Conservation (phyloP, 371 early-diverging fungal species). For the Lichtheimia corymbifera region DNA sequence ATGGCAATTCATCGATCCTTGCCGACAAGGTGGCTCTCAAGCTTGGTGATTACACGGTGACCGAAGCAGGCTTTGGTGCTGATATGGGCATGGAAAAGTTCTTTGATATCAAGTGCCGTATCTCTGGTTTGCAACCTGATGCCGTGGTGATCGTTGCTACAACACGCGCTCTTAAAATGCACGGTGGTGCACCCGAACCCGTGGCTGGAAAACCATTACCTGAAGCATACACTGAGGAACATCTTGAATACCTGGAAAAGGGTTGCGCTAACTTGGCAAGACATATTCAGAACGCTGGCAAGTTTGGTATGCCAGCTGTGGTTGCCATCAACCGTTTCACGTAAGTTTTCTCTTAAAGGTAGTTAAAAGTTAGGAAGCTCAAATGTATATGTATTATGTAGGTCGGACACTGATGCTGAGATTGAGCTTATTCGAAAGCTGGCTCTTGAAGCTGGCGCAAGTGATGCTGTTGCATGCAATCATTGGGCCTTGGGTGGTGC, state of each 20-base stretch:
- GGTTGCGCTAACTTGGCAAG: constrained; percentile 85
- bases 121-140: constrained; percentile 85
- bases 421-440: constrained; percentile 69
- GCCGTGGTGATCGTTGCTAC: constrained; percentile 94
- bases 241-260: constrained; percentile 79
- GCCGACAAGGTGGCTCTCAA: constrained; percentile 95
- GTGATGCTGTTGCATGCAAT: constrained; percentile 79
- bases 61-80: constrained; percentile 98
- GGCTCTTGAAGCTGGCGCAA: constrained; percentile 87
- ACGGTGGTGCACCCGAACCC: constrained; percentile 96
- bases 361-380: background rate
- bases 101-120: constrained; percentile 96
- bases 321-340: constrained; percentile 93
- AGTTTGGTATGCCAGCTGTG: constrained; percentile 89
- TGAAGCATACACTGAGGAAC: constrained; percentile 83
- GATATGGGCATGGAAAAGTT: constrained; percentile 99
- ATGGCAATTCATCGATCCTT: constrained; percentile 92
- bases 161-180: constrained; percentile 93
- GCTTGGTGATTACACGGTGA: constrained; percentile 90
- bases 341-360: constrained; percentile 16
- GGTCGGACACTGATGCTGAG: constrained; percentile 86
- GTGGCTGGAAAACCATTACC: constrained; percentile 89
- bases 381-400: constrained; percentile 7
- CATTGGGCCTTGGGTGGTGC: constrained; percentile 94
- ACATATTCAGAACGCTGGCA: constrained; percentile 88